phyloP scores from a whole-genome alignment of 441 rosid species.

The Croton setiger region DNA sequence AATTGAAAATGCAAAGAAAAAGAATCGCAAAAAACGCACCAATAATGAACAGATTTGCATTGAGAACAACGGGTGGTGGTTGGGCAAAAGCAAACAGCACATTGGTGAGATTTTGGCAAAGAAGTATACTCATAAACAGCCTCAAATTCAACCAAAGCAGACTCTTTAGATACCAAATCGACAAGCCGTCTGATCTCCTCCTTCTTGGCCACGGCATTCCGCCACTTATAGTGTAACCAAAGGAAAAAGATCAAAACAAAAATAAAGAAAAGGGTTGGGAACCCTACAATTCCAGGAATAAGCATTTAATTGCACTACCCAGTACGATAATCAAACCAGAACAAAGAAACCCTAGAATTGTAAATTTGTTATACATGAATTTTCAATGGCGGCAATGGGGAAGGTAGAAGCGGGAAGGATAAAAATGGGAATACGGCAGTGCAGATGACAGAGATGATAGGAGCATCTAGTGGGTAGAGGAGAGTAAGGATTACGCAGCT shows the following conservation, averaged over 20 bases:
- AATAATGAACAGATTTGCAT: constrained; percentile 85
- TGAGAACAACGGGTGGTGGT: constrained; percentile 92
- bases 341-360: constrained; percentile 4
- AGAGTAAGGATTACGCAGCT: neutral
- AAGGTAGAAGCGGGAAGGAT: neutral
- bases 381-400: neutral
- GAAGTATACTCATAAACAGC: constrained; percentile 13
- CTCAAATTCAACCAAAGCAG: constrained; percentile 16
- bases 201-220: constrained; percentile 20
- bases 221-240: constrained; percentile 25
- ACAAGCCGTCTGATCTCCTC: constrained; percentile 30
- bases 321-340: constrained; percentile 13
- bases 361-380: constrained; percentile 4
- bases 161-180: constrained; percentile 26
- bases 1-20: neutral
- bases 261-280: constrained; percentile 16
- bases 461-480: neutral
- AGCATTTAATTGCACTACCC: constrained; percentile 26
- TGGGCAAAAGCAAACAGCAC: constrained; percentile 71
- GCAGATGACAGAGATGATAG: neutral
- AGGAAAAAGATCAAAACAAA: constrained; percentile 1
- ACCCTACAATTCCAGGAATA: constrained; percentile 21
- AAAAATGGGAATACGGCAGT: neutral
- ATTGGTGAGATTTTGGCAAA: constrained; percentile 19
- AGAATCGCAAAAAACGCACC: constrained; percentile 41